A percentile compares a stretch with the other conserved stretches of the same genome.
Evolutionary conservation across 139 green algal species (phyloP).

Genomic region (Micractinium sp.): DNA sequence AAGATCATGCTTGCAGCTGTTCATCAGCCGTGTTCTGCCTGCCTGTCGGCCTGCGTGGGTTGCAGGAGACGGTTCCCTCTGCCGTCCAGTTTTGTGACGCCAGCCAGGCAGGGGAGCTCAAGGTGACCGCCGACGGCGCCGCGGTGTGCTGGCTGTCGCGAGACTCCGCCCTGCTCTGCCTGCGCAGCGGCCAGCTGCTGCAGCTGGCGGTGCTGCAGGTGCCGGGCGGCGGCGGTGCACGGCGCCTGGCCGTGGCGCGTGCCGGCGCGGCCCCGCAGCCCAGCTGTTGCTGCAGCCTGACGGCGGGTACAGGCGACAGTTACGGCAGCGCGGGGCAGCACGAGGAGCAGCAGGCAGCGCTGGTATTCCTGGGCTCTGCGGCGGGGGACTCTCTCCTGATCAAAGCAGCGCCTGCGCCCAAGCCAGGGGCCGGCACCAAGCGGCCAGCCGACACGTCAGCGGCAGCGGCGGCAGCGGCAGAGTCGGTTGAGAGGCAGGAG

Average conservation of each 20-base stretch:
- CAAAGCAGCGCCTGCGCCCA: neutral
- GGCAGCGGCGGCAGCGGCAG: neutral
- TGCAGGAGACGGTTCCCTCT: slow-evolving; percentile 25
- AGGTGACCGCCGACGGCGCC: slow-evolving; percentile 44
- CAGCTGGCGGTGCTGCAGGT: slow-evolving; percentile 59
- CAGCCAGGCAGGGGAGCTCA: slow-evolving; percentile 39
- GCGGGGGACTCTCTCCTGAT: slow-evolving; percentile 88
- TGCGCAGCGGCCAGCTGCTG: slow-evolving; percentile 71
- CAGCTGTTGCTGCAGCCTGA: slow-evolving; percentile 49
- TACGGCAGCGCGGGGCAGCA: neutral
- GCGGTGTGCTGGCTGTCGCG: slow-evolving; percentile 45
- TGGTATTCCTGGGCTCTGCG: slow-evolving; percentile 88
- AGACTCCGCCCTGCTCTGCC: slow-evolving; percentile 56
- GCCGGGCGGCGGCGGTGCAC: slow-evolving; percentile 29
- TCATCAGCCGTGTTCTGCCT: neutral
- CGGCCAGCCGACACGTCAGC: slow-evolving; percentile 2
- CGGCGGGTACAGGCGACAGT: neutral
- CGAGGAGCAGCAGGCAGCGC: neutral
- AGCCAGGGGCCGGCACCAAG: neutral
- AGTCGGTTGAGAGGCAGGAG: neutral
- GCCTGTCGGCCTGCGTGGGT: neutral
- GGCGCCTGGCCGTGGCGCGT: slow-evolving; percentile 47
- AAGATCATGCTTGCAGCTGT: neutral
- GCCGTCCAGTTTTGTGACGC: slow-evolving; percentile 39
- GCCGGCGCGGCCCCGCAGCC: slow-evolving; percentile 48